phyloP scores from a whole-genome alignment of 2,329 filamentous ascomycete genomes.

The Plenodomus lindquistii region DNA sequence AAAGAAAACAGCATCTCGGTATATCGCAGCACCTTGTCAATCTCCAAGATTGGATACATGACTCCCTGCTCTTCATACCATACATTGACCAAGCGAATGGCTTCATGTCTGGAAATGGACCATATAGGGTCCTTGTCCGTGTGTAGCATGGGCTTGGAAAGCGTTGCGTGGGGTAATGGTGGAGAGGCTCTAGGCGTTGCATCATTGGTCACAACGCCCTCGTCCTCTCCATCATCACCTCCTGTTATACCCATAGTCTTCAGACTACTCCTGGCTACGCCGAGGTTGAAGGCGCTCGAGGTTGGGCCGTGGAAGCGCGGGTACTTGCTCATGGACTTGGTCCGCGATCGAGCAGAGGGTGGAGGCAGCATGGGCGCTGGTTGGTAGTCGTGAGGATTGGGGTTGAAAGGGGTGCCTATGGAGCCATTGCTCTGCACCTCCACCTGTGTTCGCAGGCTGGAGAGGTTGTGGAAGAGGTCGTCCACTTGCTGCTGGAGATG shows the following conservation, averaged over 20 bases:
- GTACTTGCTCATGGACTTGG: constrained; percentile 50
- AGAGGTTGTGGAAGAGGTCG: constrained; percentile 72
- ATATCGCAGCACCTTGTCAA: constrained; percentile 71
- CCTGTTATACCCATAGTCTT: constrained; percentile 85
- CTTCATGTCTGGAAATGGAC: constrained; percentile 76
- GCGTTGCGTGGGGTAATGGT: constrained; percentile 25
- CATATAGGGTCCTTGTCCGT: constrained; percentile 75
- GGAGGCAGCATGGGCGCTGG: constrained; percentile 39
- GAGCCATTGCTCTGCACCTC: constrained; percentile 38
- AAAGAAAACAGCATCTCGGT: constrained; percentile 71
- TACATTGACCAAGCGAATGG: constrained; percentile 74
- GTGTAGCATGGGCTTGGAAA: constrained; percentile 39
- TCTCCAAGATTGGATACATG: constrained; percentile 86
- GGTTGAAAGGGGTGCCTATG: constrained; percentile 33
- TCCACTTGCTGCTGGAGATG: constrained; percentile 84
- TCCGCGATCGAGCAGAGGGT: constrained; percentile 44
- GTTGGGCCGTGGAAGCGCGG: constrained; percentile 81
- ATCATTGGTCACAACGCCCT: constrained; percentile 57
- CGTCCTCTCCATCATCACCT: constrained; percentile 65
- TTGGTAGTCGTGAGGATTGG: constrained; percentile 32
- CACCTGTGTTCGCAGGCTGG: constrained; percentile 61
- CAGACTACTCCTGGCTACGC: constrained; percentile 83
- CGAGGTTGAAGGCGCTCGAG: constrained; percentile 81
- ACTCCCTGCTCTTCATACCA: constrained; percentile 90
- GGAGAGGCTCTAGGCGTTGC: constrained; percentile 56